phyloP scores from a whole-genome alignment of 2,329 filamentous ascomycete species.

The Biscogniauxia marginata region DNA sequence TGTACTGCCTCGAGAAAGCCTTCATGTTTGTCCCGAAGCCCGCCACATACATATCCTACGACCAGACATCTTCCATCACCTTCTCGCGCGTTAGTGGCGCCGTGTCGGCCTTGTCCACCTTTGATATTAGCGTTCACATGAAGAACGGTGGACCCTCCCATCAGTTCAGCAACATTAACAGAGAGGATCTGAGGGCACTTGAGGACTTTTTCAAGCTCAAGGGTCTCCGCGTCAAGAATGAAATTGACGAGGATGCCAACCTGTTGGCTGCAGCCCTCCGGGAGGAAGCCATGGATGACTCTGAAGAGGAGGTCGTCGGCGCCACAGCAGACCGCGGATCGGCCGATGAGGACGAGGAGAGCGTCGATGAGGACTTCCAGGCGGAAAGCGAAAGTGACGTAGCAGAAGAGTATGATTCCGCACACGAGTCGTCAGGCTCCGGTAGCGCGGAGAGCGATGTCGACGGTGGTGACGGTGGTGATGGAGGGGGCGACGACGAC shows the following conservation, averaged over 20 bases:
- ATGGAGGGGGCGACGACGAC: slow-evolving; percentile 44
- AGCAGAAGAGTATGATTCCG: slow-evolving; percentile 92
- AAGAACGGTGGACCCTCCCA: slow-evolving; percentile 85
- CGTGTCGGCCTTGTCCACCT: slow-evolving; percentile 89
- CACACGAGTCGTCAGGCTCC: slow-evolving; percentile 80
- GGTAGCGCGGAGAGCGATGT: slow-evolving; percentile 66
- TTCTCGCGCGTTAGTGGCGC: slow-evolving; percentile 95
- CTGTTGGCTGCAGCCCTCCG: slow-evolving; percentile 77
- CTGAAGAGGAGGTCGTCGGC: slow-evolving; percentile 76
- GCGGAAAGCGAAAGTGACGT: slow-evolving; percentile 92
- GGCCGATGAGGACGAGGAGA: slow-evolving; percentile 94
- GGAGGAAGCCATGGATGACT: slow-evolving; percentile 78
- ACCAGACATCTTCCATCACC: slow-evolving; percentile 86
- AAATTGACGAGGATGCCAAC: slow-evolving; percentile 92
- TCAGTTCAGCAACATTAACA: slow-evolving; percentile 99
- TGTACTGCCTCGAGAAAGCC: slow-evolving; percentile 96
- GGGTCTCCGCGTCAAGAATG: slow-evolving; percentile 93
- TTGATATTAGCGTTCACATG: slow-evolving; percentile 91
- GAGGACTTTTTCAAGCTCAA: slow-evolving; percentile 98
- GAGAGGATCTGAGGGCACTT: slow-evolving; percentile 94
- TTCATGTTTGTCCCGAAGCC: slow-evolving; percentile 99
- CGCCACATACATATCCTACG: slow-evolving; percentile 93
- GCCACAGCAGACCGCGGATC: slow-evolving; percentile 76
- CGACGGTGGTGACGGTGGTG: slow-evolving; percentile 45
- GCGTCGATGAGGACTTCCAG: slow-evolving; percentile 91